These are phyloP conservation scores for Xerocomus nothofagi DNA, from an alignment of 1,284 basidiomycete genomes.

Conservation along the genomic window DNA sequence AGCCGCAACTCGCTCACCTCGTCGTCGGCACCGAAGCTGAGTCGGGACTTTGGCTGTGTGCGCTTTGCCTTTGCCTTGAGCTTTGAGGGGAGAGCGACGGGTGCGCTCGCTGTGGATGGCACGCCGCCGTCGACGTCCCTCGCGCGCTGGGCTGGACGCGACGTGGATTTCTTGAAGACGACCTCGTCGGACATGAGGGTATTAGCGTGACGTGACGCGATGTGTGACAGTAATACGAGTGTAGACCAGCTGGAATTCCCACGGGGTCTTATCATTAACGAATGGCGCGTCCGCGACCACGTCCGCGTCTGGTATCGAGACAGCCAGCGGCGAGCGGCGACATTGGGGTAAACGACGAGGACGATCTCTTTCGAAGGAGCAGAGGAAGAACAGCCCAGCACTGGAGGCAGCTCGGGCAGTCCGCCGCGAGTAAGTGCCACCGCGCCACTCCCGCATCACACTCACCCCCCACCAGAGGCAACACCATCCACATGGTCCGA, in stretches of 20 bases:
- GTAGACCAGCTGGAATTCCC: conserved; percentile 42
- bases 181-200: conserved; percentile 34
- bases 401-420: conserved; percentile 58
- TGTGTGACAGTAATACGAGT: conserved; percentile 35
- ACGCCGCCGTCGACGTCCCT: conserved; percentile 43
- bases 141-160: conserved; percentile 52
- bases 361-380: conserved; percentile 67
- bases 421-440: conserved; percentile 48
- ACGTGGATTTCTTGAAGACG: conserved; percentile 56
- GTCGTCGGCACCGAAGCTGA: conserved; percentile 84
- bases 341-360: conserved; percentile 48
- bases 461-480: conserved; percentile 27
- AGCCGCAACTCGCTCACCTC: conserved; percentile 51
- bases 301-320: conserved; percentile 46
- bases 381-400: conserved; percentile 48
- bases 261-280: conserved; percentile 36
- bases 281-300: conserved; percentile 48
- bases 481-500: conserved; percentile 17
- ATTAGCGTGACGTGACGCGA: conserved; percentile 29
- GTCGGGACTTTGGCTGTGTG: conserved; percentile 58
- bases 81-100: conserved; percentile 59
- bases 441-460: not conserved
- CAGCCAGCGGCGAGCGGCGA: conserved; percentile 15
- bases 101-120: conserved; percentile 41
- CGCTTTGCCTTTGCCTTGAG: conserved; percentile 69